A percentile compares a stretch with the other conserved stretches of the same genome.
phyloP scores from a whole-genome alignment of 345 rosid genomes.

The Acer yangbiense region DNA sequence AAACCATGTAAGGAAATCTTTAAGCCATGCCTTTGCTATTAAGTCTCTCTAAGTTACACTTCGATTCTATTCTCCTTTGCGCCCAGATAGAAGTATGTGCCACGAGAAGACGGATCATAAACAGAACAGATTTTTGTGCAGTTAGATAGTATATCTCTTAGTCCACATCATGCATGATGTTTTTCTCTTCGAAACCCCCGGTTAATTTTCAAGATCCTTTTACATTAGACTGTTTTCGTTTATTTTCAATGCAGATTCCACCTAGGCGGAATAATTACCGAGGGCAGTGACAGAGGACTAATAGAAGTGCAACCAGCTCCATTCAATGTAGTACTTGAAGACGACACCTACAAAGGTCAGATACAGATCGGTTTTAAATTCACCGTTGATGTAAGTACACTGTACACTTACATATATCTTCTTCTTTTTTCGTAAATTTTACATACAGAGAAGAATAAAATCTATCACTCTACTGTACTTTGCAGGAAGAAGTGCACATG shows the following conservation, averaged over 20 bases:
- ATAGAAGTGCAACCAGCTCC: conserved; percentile 61
- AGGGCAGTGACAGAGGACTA: conserved; percentile 58
- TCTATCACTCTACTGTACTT: background rate
- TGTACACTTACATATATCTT: background rate
- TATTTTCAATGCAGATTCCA: conserved; percentile 43
- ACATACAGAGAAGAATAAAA: background rate
- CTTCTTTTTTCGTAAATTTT: background rate
- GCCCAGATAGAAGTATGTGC: background rate
- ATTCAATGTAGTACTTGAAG: conserved; percentile 75
- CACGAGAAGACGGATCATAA: background rate
- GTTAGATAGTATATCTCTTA: background rate
- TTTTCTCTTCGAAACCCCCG: background rate
- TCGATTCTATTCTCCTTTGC: background rate
- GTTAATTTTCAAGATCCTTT: background rate
- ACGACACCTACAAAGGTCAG: conserved; percentile 69
- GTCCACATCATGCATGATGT: background rate
- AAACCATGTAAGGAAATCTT: conserved; percentile 54
- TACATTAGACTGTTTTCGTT: background rate
- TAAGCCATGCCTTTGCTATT: background rate
- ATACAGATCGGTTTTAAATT: conserved; percentile 69
- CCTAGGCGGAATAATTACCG: conserved; percentile 68
- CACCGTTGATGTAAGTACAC: conserved; percentile 44
- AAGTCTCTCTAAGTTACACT: background rate
- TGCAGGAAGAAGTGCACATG: conserved; percentile 41
- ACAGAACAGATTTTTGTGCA: background rate